A percentile compares a stretch with the other conserved stretches of the same genome.
Conservation (phyloP, 257 asterid genomes). For the Fraxinus cuspidata region DNA sequence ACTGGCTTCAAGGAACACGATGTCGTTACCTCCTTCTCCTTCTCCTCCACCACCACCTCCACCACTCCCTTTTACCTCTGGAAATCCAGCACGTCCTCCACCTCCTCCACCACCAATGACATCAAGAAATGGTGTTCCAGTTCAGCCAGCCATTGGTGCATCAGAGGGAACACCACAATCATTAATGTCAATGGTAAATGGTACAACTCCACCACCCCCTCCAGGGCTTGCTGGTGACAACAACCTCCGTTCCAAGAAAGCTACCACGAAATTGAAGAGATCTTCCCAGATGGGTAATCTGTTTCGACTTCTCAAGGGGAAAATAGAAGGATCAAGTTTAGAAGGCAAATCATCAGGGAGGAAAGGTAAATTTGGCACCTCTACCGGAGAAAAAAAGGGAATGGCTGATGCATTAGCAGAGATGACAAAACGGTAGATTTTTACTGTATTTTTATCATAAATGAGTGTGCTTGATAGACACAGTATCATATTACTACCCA, state of each 20-base stretch:
- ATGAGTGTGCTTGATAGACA: background rate
- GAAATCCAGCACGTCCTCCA: constrained; percentile 19
- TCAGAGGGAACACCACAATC: constrained; percentile 30
- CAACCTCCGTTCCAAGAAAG: constrained; percentile 52
- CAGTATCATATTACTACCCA: background rate
- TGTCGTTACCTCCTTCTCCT: background rate
- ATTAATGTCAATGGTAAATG: constrained; percentile 12
- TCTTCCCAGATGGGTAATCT: constrained; percentile 85
- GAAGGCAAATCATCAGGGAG: constrained; percentile 52
- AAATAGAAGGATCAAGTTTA: constrained; percentile 71
- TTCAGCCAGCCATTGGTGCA: constrained; percentile 47
- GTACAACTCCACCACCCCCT: constrained; percentile 70
- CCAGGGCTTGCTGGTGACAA: constrained; percentile 47
- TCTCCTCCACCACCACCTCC: constrained; percentile 23
- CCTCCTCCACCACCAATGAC: constrained; percentile 34
- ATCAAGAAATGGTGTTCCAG: constrained; percentile 25
- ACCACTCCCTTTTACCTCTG: constrained; percentile 20
- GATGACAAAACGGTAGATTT: constrained; percentile 75
- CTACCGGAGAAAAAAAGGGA: constrained; percentile 72
- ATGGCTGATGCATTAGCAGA: constrained; percentile 99
- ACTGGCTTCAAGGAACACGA: background rate
- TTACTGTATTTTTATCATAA: background rate
- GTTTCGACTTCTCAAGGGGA: constrained; percentile 73
- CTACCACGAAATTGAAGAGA: constrained; percentile 68
- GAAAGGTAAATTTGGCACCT: constrained; percentile 48